A percentile compares a stretch with the other conserved stretches of the same genome.
These are phyloP conservation scores for Coniosporium apollinis DNA, from an alignment of 495 filamentous ascomycete species.

Conservation along the genomic window DNA sequence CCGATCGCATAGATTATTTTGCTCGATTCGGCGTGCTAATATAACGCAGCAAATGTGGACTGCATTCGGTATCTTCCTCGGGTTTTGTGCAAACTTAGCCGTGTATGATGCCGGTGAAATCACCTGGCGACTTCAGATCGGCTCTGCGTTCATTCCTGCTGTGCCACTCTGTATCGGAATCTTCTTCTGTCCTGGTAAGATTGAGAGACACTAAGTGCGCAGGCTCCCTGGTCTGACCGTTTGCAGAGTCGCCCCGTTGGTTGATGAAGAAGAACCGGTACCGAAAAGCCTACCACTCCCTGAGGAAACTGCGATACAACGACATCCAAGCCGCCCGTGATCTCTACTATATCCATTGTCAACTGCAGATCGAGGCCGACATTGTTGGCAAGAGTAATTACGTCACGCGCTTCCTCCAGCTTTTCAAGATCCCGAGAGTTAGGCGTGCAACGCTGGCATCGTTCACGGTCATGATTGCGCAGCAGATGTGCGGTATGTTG, in stretches of 20 bases:
- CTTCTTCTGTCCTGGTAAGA: slow-evolving; percentile 58
- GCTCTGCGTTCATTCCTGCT: slow-evolving; percentile 62
- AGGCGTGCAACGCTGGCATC: slow-evolving; percentile 51
- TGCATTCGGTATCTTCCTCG: slow-evolving; percentile 46
- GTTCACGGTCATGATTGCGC: slow-evolving; percentile 49
- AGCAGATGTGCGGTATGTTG: slow-evolving; percentile 72
- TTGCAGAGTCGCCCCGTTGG: slow-evolving; percentile 62
- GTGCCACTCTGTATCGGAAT: slow-evolving; percentile 48
- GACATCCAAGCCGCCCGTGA: slow-evolving; percentile 59
- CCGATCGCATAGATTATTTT: background rate
- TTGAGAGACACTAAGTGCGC: too few species aligned
- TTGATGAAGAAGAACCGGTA: slow-evolving; percentile 42
- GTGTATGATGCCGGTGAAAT: slow-evolving; percentile 37
- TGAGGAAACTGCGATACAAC: slow-evolving; percentile 38
- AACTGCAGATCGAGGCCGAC: slow-evolving; percentile 28
- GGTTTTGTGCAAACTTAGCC: slow-evolving; percentile 52
- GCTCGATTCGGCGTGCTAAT: background rate
- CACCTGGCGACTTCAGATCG: slow-evolving; percentile 65
- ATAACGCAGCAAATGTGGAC: slow-evolving; percentile 67
- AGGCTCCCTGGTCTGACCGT: too few species aligned
- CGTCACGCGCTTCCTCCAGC: slow-evolving; percentile 42
- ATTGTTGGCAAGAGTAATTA: slow-evolving; percentile 28
- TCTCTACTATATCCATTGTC: slow-evolving; percentile 56
- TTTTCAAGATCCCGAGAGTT: slow-evolving; percentile 49
- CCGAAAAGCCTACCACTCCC: slow-evolving; percentile 39